A percentile compares a stretch with the other conserved stretches of the same genome.
Evolutionary conservation across 2,329 filamentous ascomycete genomes (phyloP).

Genomic region (Neopestalotiopsis clavispora): DNA sequence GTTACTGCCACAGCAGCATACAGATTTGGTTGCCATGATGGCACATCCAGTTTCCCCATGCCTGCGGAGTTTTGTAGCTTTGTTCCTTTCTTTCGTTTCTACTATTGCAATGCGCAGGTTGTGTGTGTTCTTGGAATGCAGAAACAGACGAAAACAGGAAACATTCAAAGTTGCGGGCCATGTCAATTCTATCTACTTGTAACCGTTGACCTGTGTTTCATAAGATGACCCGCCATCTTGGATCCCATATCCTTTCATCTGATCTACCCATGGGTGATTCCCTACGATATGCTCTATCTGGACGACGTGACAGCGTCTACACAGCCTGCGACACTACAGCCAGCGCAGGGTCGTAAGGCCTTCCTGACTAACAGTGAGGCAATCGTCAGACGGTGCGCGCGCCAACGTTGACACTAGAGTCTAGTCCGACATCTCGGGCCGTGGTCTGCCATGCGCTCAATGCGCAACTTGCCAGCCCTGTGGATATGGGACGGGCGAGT

Average conservation of each 20-base stretch:
- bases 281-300: neutral
- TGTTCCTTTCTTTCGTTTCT: neutral
- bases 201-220: neutral
- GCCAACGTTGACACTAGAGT: neutral
- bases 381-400: neutral
- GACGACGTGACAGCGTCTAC: neutral
- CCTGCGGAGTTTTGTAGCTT: neutral
- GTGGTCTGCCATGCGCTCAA: neutral
- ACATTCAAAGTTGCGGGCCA: neutral
- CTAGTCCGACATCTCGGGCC: neutral
- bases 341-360: neutral
- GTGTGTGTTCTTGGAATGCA: neutral
- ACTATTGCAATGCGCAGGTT: neutral
- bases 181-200: neutral
- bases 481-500: neutral
- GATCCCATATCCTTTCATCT: neutral
- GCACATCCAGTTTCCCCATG: neutral
- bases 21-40: slow-evolving; percentile 6
- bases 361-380: neutral
- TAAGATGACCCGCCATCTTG: neutral
- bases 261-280: neutral
- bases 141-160: neutral
- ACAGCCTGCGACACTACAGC: neutral
- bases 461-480: neutral
- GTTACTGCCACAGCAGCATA: slow-evolving; percentile 12